A percentile compares a stretch with the other conserved stretches of the same genome.
phyloP scores from a whole-genome alignment of 2,329 filamentous ascomycete species.

The Pseudodiploospora longispora region DNA sequence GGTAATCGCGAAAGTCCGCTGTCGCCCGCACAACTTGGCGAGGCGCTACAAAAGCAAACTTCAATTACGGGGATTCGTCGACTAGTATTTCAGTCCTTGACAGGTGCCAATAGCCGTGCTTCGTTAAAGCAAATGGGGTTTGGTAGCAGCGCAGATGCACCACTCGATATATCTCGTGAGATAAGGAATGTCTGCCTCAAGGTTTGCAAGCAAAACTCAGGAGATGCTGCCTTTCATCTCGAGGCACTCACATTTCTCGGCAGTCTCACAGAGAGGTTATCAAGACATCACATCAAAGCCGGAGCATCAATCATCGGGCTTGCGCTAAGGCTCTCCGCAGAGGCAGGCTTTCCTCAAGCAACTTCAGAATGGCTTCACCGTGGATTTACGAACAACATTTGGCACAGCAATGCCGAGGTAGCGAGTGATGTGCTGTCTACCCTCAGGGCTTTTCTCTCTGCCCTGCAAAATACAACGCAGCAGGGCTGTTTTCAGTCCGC shows the following conservation, averaged over 20 bases:
- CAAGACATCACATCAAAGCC: conserved; percentile 14
- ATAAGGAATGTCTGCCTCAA: conserved; percentile 17
- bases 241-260: conserved; percentile 30
- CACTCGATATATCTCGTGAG: conserved; percentile 11
- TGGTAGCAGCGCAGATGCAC: neutral
- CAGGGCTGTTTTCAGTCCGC: neutral
- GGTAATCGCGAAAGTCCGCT: conserved; percentile 2
- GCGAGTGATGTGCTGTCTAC: conserved; percentile 15
- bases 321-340: conserved; percentile 23
- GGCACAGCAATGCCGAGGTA: conserved; percentile 6
- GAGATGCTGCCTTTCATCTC: conserved; percentile 3
- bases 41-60: conserved; percentile 14
- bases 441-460: conserved; percentile 11
- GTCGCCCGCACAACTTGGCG: conserved; percentile 10
- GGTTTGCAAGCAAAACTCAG: conserved; percentile 9
- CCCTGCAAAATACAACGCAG: neutral
- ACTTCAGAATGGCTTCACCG: conserved; percentile 17
- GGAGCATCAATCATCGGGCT: conserved; percentile 20
- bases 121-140: conserved; percentile 9
- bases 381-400: conserved; percentile 12
- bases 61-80: conserved; percentile 22
- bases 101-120: conserved; percentile 12
- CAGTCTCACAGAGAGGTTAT: conserved; percentile 29
- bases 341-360: conserved; percentile 15
- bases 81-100: conserved; percentile 21